A percentile compares a stretch with the other conserved stretches of the same genome.
Conservation (phyloP, 1,284 basidiomycete species). For the Mycocalia duriaeana region DNA sequence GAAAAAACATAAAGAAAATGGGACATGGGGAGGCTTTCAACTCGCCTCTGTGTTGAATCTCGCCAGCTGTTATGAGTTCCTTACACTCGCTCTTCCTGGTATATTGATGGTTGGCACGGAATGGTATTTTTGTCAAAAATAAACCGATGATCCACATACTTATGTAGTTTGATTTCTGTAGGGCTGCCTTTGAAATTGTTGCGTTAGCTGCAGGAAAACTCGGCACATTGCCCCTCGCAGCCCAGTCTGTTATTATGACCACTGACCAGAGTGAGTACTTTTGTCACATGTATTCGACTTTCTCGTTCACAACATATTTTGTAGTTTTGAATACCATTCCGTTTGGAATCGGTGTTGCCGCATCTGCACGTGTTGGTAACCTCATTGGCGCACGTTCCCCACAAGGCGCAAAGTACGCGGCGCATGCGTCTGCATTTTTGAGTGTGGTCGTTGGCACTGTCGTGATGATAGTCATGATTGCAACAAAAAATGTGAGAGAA, state of each 20-base stretch:
- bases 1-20: conserved; percentile 46
- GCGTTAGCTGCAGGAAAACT: conserved; percentile 71
- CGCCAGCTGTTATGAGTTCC: conserved; percentile 47
- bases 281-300: conserved; percentile 2
- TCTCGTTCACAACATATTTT: neutral
- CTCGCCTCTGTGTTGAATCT: conserved; percentile 40
- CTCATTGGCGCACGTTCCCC: conserved; percentile 59
- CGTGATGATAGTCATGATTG: conserved; percentile 59
- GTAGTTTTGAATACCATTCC: conserved; percentile 65
- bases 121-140: conserved; percentile 46
- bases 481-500: conserved; percentile 46
- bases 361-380: conserved; percentile 71
- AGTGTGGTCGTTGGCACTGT: conserved; percentile 54
- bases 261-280: conserved; percentile 64
- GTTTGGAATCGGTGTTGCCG: conserved; percentile 68
- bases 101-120: conserved; percentile 77
- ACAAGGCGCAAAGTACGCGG: conserved; percentile 49
- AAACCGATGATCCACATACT: neutral
- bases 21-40: conserved; percentile 62
- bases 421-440: conserved; percentile 58
- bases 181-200: conserved; percentile 78
- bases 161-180: conserved; percentile 20
- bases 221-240: conserved; percentile 61
- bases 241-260: conserved; percentile 81
- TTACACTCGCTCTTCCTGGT: conserved; percentile 64